These are phyloP conservation scores for Phyllosticta citribraziliensis DNA, from an alignment of 2,329 filamentous ascomycete genomes.

Conservation along the genomic window DNA sequence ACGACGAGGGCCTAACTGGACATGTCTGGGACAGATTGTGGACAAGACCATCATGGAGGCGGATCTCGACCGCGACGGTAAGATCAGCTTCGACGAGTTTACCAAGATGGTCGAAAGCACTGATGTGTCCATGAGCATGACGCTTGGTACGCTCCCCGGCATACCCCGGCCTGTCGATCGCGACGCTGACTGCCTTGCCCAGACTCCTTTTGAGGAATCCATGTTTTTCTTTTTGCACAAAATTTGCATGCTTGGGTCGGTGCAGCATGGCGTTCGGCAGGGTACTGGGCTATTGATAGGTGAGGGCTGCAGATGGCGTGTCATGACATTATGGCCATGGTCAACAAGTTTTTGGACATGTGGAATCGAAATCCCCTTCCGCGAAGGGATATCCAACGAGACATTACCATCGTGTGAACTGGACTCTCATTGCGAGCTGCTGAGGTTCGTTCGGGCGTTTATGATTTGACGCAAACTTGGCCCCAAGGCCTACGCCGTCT, in stretches of 20 bases:
- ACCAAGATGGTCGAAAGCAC: slow-evolving; percentile 98
- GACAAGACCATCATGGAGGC: slow-evolving; percentile 99
- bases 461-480: not conserved
- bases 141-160: slow-evolving; percentile 42
- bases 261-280: not conserved
- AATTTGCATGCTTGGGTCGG: not conserved
- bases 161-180: not conserved
- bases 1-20: slow-evolving; percentile 11
- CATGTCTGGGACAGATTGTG: slow-evolving; percentile 55
- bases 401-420: not conserved
- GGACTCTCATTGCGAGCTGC: not conserved
- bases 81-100: slow-evolving; percentile 99
- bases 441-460: not conserved
- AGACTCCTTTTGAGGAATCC: not conserved
- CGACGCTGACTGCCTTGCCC: not conserved
- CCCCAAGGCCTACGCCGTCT: not conserved
- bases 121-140: slow-evolving; percentile 59
- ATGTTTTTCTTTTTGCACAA: not conserved
- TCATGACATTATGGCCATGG: not conserved
- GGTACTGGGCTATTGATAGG: not conserved
- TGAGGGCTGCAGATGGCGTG: not conserved
- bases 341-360: not conserved
- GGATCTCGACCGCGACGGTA: slow-evolving; percentile 88
- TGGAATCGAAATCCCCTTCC: not conserved
- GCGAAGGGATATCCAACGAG: not conserved